These are phyloP conservation scores for Evansstolkia leycettana DNA, from an alignment of 495 filamentous ascomycete genomes.

Conservation along the genomic window DNA sequence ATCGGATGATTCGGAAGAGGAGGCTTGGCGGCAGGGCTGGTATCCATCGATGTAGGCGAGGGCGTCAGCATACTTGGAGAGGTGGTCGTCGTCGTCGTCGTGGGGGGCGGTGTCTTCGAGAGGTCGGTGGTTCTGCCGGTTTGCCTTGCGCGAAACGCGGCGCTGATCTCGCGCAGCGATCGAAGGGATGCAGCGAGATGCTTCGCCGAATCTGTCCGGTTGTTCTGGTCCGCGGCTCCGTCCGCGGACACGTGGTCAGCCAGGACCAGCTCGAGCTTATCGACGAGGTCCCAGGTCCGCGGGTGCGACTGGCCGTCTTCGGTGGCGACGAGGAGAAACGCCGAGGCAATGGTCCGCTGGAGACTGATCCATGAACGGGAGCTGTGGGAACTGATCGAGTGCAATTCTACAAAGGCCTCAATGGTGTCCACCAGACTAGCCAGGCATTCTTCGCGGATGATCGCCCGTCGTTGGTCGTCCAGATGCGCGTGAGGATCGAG, in stretches of 20 bases:
- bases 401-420: slow-evolving; percentile 33
- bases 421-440: slow-evolving; percentile 28
- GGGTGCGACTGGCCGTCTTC: slow-evolving; percentile 22
- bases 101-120: slow-evolving; percentile 6
- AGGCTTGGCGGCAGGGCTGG: slow-evolving; percentile 5
- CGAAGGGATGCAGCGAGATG: slow-evolving; percentile 29
- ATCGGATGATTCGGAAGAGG: slow-evolving; percentile 2
- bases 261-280: slow-evolving; percentile 26
- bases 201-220: slow-evolving; percentile 26
- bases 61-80: slow-evolving; percentile 7
- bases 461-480: slow-evolving; percentile 17
- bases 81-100: neutral
- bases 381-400: slow-evolving; percentile 25
- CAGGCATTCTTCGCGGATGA: slow-evolving; percentile 35
- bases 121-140: neutral
- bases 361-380: slow-evolving; percentile 38
- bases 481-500: slow-evolving; percentile 33
- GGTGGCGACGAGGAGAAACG: slow-evolving; percentile 32
- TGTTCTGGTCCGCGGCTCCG: slow-evolving; percentile 15
- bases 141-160: slow-evolving; percentile 19
- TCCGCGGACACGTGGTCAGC: slow-evolving; percentile 30
- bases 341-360: slow-evolving; percentile 34
- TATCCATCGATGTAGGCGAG: slow-evolving; percentile 14
- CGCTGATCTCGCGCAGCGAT: slow-evolving; percentile 26
- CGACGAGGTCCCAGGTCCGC: slow-evolving; percentile 25